A percentile compares a stretch with the other conserved stretches of the same genome.
Evolutionary conservation across 2,329 filamentous ascomycete genomes (phyloP).

Genomic region (Chaetomiaceae sp.): DNA sequence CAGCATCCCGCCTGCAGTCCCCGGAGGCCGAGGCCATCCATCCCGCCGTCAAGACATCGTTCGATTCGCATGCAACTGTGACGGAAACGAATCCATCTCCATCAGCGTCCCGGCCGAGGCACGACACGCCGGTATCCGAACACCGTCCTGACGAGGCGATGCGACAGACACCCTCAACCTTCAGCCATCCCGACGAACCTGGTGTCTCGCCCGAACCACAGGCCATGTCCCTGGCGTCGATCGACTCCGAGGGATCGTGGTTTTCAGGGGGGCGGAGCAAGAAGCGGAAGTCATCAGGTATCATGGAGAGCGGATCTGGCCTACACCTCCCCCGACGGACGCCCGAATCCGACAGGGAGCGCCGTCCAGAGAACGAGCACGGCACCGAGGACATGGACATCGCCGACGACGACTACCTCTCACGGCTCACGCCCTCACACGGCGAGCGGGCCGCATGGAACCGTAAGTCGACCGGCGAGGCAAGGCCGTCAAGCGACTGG

Average conservation of each 20-base stretch:
- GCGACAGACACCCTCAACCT: constrained; percentile 44
- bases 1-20: constrained; percentile 75
- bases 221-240: constrained; percentile 84
- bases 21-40: constrained; percentile 55
- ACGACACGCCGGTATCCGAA: constrained; percentile 46
- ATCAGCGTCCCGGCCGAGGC: constrained; percentile 18
- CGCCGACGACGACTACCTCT: constrained; percentile 72
- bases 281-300: constrained; percentile 40
- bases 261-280: constrained; percentile 65
- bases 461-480: constrained; percentile 46
- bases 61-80: constrained; percentile 13
- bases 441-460: constrained; percentile 28
- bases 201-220: constrained; percentile 55
- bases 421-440: constrained; percentile 40
- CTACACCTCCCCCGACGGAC: constrained; percentile 37
- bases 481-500: constrained; percentile 56
- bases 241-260: constrained; percentile 96
- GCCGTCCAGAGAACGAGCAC: constrained; percentile 38
- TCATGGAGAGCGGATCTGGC: constrained; percentile 28
- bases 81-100: constrained; percentile 32
- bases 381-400: constrained; percentile 61
- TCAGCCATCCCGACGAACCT: constrained; percentile 36
- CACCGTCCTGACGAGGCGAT: constrained; percentile 39
- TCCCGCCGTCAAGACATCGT: constrained; percentile 27
- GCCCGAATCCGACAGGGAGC: constrained; percentile 36